A percentile compares a stretch with the other conserved stretches of the same genome.
Conservation (phyloP, 208 protist species). For the Trypanosoma mega region DNA sequence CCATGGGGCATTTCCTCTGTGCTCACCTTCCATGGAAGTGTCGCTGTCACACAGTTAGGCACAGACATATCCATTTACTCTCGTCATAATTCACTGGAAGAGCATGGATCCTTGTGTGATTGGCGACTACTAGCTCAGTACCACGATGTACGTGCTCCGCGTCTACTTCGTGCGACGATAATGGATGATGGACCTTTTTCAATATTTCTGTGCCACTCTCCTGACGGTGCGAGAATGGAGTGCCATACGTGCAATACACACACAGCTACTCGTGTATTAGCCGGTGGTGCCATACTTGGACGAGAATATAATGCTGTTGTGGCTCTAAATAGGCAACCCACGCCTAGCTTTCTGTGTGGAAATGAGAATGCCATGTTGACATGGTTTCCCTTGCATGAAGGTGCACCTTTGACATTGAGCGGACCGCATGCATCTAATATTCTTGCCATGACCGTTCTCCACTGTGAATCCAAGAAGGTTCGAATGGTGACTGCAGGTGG, state of each 20-base stretch:
- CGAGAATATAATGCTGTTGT: conserved; percentile 72
- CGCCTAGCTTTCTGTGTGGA: conserved; percentile 39
- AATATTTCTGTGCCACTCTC: conserved; percentile 61
- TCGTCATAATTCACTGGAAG: conserved; percentile 2
- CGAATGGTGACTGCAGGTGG: conserved; percentile 68
- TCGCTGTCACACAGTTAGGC: conserved; percentile 46
- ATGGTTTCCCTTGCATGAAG: conserved; percentile 10
- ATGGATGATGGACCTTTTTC: neutral
- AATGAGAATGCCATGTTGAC: conserved; percentile 65
- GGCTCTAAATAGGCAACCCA: conserved; percentile 29
- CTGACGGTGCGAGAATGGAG: conserved; percentile 40
- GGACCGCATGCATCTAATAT: conserved; percentile 83
- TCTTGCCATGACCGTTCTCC: conserved; percentile 31
- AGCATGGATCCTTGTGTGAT: neutral
- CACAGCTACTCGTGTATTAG: conserved; percentile 27
- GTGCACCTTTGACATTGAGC: conserved; percentile 28
- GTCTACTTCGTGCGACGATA: conserved; percentile 42
- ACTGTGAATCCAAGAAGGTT: conserved; percentile 4
- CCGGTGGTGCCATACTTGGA: conserved; percentile 37
- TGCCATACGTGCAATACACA: conserved; percentile 9
- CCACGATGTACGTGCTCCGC: conserved; percentile 50
- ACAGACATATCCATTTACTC: conserved; percentile 48
- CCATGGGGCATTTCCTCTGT: conserved; percentile 47
- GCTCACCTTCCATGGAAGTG: conserved; percentile 28
- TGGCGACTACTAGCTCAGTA: conserved; percentile 51